Percentiles rank a stretch among this genome's conserved stretches.
Evolutionary conservation across 768 basidiomycete genomes (phyloP).

Genomic region (Sporobolomyces phaffii): DNA sequence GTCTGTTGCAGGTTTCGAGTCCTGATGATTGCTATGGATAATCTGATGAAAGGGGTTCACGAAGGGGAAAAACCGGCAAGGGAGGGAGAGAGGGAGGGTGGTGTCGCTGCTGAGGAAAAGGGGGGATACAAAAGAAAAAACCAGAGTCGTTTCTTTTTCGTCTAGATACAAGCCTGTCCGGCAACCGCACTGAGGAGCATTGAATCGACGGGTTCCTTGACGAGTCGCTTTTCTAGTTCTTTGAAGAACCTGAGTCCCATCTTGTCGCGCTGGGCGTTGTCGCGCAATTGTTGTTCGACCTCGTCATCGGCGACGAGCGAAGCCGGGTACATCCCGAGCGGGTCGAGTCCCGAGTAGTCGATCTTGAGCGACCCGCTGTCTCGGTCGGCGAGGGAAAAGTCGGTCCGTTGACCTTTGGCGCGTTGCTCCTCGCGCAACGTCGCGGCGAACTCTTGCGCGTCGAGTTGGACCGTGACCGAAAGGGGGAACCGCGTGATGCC

Average conservation of each 20-base stretch:
- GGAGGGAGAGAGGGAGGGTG: neutral
- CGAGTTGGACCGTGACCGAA: slow-evolving; percentile 63
- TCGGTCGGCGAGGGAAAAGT: slow-evolving; percentile 25
- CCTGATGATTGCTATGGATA: too few relatives aligned
- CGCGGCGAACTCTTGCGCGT: slow-evolving; percentile 39
- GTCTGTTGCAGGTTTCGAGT: too few relatives aligned
- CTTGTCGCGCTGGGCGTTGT: slow-evolving; percentile 50
- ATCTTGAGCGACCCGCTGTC: slow-evolving; percentile 51
- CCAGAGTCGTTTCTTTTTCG: too few relatives aligned
- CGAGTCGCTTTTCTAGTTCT: slow-evolving; percentile 68
- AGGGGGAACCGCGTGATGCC: slow-evolving; percentile 67
- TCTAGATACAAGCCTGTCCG: slow-evolving; percentile 24
- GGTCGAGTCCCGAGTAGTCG: slow-evolving; percentile 71
- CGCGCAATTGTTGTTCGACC: slow-evolving; percentile 48
- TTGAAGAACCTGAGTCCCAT: slow-evolving; percentile 68
- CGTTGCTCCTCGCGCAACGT: slow-evolving; percentile 20
- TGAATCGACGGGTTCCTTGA: slow-evolving; percentile 56
- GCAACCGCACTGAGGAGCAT: slow-evolving; percentile 37
- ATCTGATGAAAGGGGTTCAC: too few relatives aligned
- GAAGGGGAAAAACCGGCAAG: too few relatives aligned
- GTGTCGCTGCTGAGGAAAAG: neutral
- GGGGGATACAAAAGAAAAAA: neutral
- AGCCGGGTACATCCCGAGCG: slow-evolving; percentile 78
- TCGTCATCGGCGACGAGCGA: slow-evolving; percentile 49
- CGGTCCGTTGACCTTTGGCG: slow-evolving; percentile 42